Evolutionary conservation across 2,329 filamentous ascomycete genomes (phyloP).

Genomic region (Arthrobotrys musiformis): DNA sequence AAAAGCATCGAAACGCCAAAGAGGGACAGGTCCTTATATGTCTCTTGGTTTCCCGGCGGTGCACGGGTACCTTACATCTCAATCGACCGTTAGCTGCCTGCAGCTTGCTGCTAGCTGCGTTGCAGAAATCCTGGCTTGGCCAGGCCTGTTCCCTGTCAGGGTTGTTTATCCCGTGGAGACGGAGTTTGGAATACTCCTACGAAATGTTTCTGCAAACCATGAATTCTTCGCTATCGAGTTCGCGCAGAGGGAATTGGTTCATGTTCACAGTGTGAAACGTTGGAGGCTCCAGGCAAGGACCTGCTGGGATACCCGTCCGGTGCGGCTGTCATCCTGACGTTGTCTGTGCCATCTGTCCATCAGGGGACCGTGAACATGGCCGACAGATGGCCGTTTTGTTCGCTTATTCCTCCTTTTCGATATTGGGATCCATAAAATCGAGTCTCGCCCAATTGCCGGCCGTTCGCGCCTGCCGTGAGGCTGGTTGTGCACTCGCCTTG

Average conservation of each 20-base stretch:
- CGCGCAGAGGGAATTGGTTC: background rate
- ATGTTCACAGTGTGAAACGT: constrained; percentile 43
- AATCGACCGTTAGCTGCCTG: background rate
- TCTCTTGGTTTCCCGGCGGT: constrained; percentile 29
- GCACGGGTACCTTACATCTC: constrained; percentile 39
- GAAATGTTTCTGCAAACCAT: constrained; percentile 41
- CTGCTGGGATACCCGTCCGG: background rate
- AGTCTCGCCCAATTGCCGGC: constrained; percentile 26
- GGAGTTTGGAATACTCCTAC: constrained; percentile 46
- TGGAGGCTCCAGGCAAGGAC: constrained; percentile 32
- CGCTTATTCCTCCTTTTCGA: constrained; percentile 38
- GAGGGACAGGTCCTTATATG: constrained; percentile 51
- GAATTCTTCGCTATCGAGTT: background rate
- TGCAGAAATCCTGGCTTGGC: background rate
- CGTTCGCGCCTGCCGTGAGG: constrained; percentile 14
- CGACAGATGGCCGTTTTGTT: background rate
- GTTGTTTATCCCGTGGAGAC: constrained; percentile 51
- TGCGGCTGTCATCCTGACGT: constrained; percentile 29
- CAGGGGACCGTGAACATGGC: background rate
- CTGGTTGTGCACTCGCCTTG: background rate
- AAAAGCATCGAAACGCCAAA: constrained; percentile 34
- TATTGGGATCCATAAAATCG: constrained; percentile 5
- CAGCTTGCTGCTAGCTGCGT: constrained; percentile 14
- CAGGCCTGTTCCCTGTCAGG: constrained; percentile 33
- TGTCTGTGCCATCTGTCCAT: constrained; percentile 25